Evolutionary conservation across 495 filamentous ascomycete genomes (phyloP).

Genomic region (Aspergillus coremiiformis): DNA sequence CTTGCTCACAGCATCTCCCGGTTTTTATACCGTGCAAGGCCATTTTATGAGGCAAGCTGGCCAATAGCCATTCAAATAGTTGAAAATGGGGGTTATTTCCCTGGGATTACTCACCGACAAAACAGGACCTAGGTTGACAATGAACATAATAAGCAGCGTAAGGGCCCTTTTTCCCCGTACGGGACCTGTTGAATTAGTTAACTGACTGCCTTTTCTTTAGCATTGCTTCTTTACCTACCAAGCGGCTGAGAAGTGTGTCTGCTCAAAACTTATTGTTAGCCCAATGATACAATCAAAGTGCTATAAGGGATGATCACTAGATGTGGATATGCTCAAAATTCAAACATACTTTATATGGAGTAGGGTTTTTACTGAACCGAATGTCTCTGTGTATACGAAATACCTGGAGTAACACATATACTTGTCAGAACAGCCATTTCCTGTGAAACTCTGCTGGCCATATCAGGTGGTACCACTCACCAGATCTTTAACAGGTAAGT

Average conservation of each 20-base stretch:
- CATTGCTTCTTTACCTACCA: constrained; percentile 45
- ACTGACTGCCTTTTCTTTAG: constrained; percentile 13
- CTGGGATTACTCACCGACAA: constrained; percentile 47
- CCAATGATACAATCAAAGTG: constrained; percentile 1
- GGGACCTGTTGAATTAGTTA: constrained; percentile 45
- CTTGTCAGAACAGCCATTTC: constrained; percentile 6
- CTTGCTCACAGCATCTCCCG: no score
- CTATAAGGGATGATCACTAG: background rate
- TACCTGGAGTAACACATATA: constrained; percentile 34
- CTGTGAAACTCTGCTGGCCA: background rate
- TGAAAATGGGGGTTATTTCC: background rate
- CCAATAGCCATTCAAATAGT: background rate
- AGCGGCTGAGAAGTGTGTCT: constrained; percentile 74
- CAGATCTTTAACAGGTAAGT: constrained; percentile 74
- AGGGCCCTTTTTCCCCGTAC: constrained; percentile 77
- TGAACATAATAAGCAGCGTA: constrained; percentile 81
- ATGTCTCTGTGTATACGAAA: constrained; percentile 84
- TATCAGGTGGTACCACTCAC: constrained; percentile 29
- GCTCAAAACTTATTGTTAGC: constrained; percentile 22
- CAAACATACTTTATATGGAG: constrained; percentile 71
- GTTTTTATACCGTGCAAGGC: background rate
- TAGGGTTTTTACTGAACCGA: constrained; percentile 68
- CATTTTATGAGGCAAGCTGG: background rate
- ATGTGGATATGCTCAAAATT: constrained; percentile 1
- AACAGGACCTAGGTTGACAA: constrained; percentile 51